Evolutionary conservation across 345 rosid species (phyloP).

Genomic region (Populus pruinosa): DNA sequence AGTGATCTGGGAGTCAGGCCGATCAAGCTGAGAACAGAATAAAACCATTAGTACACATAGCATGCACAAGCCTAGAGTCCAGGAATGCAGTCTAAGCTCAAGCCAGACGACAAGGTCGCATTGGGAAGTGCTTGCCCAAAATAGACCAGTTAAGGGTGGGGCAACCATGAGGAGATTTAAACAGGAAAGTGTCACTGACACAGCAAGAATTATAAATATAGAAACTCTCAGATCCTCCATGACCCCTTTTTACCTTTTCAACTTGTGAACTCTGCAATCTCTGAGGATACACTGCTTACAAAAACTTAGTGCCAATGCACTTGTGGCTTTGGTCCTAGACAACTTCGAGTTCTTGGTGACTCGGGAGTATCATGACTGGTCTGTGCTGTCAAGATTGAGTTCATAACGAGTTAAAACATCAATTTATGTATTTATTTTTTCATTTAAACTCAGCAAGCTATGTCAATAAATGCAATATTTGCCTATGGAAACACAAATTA

Average conservation of each 20-base stretch:
- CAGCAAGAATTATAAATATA: neutral
- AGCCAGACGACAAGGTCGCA: neutral
- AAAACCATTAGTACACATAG: slow-evolving; percentile 12
- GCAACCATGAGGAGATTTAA: neutral
- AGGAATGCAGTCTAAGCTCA: slow-evolving; percentile 62
- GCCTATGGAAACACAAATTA: neutral
- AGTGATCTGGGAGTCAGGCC: slow-evolving; percentile 28
- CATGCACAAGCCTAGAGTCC: slow-evolving; percentile 45
- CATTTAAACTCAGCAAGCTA: neutral
- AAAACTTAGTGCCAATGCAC: neutral
- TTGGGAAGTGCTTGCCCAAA: neutral
- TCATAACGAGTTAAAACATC: neutral
- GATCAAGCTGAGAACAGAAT: slow-evolving; percentile 18
- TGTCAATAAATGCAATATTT: neutral
- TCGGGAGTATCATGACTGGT: neutral
- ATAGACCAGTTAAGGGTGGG: neutral
- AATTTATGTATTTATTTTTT: neutral
- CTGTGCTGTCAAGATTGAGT: neutral
- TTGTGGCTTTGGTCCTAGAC: neutral
- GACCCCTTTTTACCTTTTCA: slow-evolving; percentile 53
- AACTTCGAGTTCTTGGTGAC: neutral
- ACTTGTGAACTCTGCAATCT: slow-evolving; percentile 44
- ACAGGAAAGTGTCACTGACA: neutral
- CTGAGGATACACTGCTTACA: slow-evolving; percentile 20
- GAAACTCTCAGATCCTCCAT: neutral